Evolutionary conservation across 306 rosid species (phyloP).

Genomic region (Mucuna pruriens): DNA sequence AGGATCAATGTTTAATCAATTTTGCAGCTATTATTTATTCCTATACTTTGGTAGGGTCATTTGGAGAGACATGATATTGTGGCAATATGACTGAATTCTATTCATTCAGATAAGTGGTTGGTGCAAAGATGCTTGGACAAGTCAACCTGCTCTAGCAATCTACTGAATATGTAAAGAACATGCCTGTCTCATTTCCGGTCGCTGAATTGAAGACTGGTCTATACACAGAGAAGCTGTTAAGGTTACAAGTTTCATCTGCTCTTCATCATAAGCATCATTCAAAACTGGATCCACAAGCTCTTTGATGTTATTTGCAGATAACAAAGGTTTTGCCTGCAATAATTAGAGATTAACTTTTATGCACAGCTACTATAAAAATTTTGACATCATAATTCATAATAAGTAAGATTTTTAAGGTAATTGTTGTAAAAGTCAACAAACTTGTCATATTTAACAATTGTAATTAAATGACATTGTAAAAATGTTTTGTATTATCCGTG

Average conservation of each 20-base stretch:
- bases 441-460: background rate
- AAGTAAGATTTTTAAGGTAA: background rate
- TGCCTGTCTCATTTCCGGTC: constrained; percentile 89
- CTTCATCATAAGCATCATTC: constrained; percentile 52
- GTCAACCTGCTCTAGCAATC: constrained; percentile 8
- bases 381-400: background rate
- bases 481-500: background rate
- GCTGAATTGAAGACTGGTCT: constrained; percentile 70
- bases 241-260: constrained; percentile 63
- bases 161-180: constrained; percentile 25
- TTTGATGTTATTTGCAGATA: constrained; percentile 49
- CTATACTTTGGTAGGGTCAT: background rate
- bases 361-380: no score
- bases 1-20: background rate
- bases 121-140: background rate
- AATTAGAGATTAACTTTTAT: background rate
- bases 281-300: constrained; percentile 78
- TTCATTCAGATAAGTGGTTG: background rate
- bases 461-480: background rate
- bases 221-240: constrained; percentile 73
- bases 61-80: background rate
- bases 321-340: constrained; percentile 87
- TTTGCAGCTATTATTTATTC: background rate
- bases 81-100: background rate
- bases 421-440: background rate